Evolutionary conservation across 164 flowering plant genomes (phyloP).

Genomic region (Vitis cinerea): DNA sequence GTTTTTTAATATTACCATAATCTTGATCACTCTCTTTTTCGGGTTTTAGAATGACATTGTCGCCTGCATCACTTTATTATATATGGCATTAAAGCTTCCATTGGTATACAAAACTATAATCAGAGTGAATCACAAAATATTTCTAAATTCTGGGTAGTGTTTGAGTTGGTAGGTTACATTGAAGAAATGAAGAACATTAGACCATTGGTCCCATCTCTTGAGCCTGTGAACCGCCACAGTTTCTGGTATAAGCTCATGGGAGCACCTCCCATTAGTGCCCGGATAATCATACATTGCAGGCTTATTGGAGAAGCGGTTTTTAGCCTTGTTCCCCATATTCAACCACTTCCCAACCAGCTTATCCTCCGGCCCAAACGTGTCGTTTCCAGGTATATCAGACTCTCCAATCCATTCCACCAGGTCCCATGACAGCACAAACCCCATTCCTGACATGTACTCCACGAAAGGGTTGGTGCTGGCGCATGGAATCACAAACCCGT

Average conservation of each 20-base stretch:
- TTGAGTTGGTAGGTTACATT: constrained; percentile 36
- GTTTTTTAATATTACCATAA: no score
- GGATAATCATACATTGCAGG: constrained; percentile 70
- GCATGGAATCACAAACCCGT: constrained; percentile 66
- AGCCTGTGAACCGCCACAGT: constrained; percentile 64
- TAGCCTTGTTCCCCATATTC: constrained; percentile 41
- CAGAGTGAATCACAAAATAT: no score
- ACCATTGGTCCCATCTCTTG: constrained; percentile 63
- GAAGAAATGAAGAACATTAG: constrained; percentile 45
- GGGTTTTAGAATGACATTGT: no score
- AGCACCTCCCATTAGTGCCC: constrained; percentile 53
- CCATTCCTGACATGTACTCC: constrained; percentile 79
- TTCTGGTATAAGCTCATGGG: constrained; percentile 56
- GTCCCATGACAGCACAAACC: constrained; percentile 64
- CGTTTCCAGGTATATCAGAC: constrained; percentile 38
- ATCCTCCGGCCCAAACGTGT: constrained; percentile 56
- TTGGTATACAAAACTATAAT: no score
- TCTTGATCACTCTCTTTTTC: no score
- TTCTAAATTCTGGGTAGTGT: background rate
- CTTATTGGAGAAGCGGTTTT: constrained; percentile 43
- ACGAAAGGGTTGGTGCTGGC: constrained; percentile 44
- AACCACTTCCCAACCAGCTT: constrained; percentile 59
- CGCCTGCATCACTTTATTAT: no score
- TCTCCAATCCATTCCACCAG: constrained; percentile 51
- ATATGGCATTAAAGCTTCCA: no score